Evolutionary conservation across 768 basidiomycete genomes (phyloP).

Genomic region (Lentinus tigrinus): DNA sequence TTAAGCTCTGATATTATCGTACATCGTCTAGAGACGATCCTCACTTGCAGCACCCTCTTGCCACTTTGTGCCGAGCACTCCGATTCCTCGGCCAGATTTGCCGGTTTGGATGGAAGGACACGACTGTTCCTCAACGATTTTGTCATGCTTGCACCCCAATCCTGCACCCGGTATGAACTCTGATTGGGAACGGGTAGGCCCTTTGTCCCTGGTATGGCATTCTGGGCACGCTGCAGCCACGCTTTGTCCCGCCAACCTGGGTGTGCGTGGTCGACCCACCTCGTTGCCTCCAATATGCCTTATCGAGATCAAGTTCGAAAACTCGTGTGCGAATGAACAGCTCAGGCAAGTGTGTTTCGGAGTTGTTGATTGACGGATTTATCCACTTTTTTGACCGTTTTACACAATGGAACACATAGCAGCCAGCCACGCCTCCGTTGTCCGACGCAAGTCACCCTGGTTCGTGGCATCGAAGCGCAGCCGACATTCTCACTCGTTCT

Average conservation of each 20-base stretch:
- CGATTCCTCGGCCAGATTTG: slow-evolving; percentile 28
- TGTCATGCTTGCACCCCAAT: slow-evolving; percentile 26
- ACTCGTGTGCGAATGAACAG: slow-evolving; percentile 24
- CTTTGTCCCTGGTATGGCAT: slow-evolving; percentile 57
- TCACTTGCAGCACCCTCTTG: slow-evolving; percentile 26
- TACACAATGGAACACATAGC: slow-evolving; percentile 18
- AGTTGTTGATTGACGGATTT: slow-evolving; percentile 17
- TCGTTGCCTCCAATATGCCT: slow-evolving; percentile 55
- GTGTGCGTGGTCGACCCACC: slow-evolving; percentile 48
- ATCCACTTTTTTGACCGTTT: slow-evolving; percentile 20
- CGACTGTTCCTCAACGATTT: slow-evolving; percentile 15
- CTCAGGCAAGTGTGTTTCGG: slow-evolving; percentile 11
- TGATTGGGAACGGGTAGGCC: slow-evolving; percentile 27
- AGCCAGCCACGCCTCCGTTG: slow-evolving; percentile 8
- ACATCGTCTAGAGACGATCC: slow-evolving; percentile 9
- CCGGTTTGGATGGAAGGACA: slow-evolving; percentile 23
- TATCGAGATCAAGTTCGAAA: slow-evolving; percentile 38
- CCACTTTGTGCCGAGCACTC: slow-evolving; percentile 25
- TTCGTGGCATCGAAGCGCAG: slow-evolving; percentile 19
- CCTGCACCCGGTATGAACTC: slow-evolving; percentile 23
- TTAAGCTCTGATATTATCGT: slow-evolving; percentile 27
- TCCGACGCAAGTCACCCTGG: slow-evolving; percentile 8
- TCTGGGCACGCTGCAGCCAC: slow-evolving; percentile 64
- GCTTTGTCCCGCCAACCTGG: slow-evolving; percentile 65
- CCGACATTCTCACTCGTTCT: slow-evolving; percentile 21